Evolutionary conservation across 768 basidiomycete genomes (phyloP), one percentile per base, ranked within the genome.

Genomic region (Rhodosporidiobolus odoratus): DNA sequence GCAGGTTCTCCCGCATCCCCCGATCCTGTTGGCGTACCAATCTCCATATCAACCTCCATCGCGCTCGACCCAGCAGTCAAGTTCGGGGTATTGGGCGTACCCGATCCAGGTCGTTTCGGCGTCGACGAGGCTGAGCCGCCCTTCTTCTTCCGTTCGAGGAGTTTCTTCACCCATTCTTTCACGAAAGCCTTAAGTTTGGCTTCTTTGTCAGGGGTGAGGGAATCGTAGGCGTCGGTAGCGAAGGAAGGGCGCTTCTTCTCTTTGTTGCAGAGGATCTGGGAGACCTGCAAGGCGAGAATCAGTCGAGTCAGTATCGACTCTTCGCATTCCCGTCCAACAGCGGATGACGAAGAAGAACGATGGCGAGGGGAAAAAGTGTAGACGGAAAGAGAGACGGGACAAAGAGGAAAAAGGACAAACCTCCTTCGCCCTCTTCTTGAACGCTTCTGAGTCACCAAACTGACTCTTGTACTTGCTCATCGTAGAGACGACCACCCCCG

Each of bases 361-460:
- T 19, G 62, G n/a, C 43, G 62, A 38, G 53, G 58, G 25, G 8
- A 6, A 9, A 53, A 15, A 53, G 30, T 9, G 9, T 10, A 13
- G n/a, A 3, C 19, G 15, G n/a, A 10, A 27, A 19, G 8, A 0
- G 13, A 17, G 40, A 21, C 9, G n/a, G 15, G 17, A 13, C 15
- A 1, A 34, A n/a, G 41, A 13, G 30, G 8, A 35, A 30, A 16
- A 38, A 35, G 6, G 17, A 54, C 74, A 40, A 84, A 92, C 95
- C 86, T 97, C 92, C 78, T 92, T 92, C 4, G 96, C 96, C 78
- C 96, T 87, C 78, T 88, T 88, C 84, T 99, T 99, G 85, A 98
- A 97, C 62, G 83, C 79, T 12, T 96, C 92, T 59, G 85, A 84
- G 79, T 82, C 79, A n/a, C n/a, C n/a, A 68, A 96, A 84, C 54